A percentile compares a stretch with the other conserved stretches of the same genome.
These are phyloP conservation scores for Alternaria infectoria DNA, from an alignment of 2,329 filamentous ascomycete species.

Conservation along the genomic window DNA sequence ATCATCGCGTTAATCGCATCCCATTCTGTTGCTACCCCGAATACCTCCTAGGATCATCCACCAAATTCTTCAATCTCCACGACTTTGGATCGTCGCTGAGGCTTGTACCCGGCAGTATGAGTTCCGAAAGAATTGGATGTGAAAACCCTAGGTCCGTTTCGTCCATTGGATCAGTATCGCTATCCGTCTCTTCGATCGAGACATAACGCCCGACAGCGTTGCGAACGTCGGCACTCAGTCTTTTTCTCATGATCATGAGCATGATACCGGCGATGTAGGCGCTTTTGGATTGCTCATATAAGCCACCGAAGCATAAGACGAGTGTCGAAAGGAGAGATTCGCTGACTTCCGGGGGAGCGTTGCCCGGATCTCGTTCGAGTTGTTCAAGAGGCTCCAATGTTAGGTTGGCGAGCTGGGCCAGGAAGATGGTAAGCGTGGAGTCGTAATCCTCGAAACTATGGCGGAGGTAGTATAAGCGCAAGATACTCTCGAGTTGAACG, in stretches of 20 bases:
- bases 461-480: conserved; percentile 13
- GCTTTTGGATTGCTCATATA: conserved; percentile 12
- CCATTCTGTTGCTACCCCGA: neutral
- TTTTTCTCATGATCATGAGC: conserved; percentile 3
- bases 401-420: conserved; percentile 13
- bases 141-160: neutral
- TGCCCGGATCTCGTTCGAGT: neutral
- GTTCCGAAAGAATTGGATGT: neutral
- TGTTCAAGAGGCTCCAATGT: conserved; percentile 4
- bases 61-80: conserved; percentile 2
- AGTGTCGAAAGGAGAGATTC: conserved; percentile 19
- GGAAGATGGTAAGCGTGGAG: conserved; percentile 4
- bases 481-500: conserved; percentile 5
- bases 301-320: conserved; percentile 12
- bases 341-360: neutral
- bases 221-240: conserved; percentile 1
- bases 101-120: conserved; percentile 2
- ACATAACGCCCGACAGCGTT: neutral
- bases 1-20: neutral
- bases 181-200: neutral
- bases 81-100: neutral
- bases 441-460: conserved; percentile 15
- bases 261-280: conserved; percentile 5
- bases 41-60: neutral
- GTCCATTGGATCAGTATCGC: neutral